Base-by-base conservation (phyloP, 2,329 filamentous ascomycete species). In the Alternaria gaisen region DNA sequence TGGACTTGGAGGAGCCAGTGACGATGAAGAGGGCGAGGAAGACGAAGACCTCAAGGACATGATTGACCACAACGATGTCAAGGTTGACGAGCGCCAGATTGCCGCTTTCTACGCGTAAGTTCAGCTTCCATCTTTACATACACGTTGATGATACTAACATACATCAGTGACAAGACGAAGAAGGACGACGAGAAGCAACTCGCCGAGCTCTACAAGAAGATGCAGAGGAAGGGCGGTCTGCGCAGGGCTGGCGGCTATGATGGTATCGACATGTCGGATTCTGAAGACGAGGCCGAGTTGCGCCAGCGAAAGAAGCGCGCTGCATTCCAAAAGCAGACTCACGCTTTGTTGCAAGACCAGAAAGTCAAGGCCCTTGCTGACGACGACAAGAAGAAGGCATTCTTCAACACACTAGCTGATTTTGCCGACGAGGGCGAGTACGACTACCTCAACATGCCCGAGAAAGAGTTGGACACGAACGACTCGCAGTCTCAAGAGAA, bases 261-360 rank as follows among this genome's bases (percentile, higher is more conserved):
- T 64, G 73, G 69, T 86, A 91, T 75, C 64, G 91, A 94, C 70
- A 86, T 97, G 22, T 94, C 93, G 5, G 95, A 98, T 76, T 94
- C 92, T 3, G 94, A 97, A 67, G 94, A 97, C 69, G 93, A 91
- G 65, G 88, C 90, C 18, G 91, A 94, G 71, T 87, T 90, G 30
- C 87, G 88, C 44, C 88, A 91, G 46, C 88, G 92, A 52, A 88
- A 91, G 83, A 97, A 96, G 83, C 90, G 93, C 53, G 86, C 90
- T 40, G 92, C 97, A 73, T 97, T 97, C 78, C 91, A 91, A 36
- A 92, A 92, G 80, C 96, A 97, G 91, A 91, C 93, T 58, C 93
- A 93, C 77, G 91, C 94, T 7, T 85, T 99, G 9, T 86, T 97
- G 47, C 85, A 91, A 24, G 94, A 98, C 72, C 94, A 97, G 77